Conservation (phyloP, 805 yeast species). For the Jamesozyma jinghongensis region DNA sequence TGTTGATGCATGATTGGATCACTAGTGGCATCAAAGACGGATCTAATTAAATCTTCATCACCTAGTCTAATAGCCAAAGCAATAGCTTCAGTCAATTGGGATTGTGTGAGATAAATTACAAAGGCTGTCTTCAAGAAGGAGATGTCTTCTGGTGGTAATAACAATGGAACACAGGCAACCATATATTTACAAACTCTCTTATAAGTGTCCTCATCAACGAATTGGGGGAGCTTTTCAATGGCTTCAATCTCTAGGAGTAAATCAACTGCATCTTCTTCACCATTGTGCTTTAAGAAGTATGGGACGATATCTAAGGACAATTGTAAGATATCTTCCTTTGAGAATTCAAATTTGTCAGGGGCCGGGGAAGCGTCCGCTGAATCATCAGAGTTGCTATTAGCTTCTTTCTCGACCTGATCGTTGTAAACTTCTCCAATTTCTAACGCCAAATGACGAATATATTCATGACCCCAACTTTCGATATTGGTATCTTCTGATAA, state of each 20-base stretch:
- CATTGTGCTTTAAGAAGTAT: constrained; percentile 85
- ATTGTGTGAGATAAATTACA: constrained; percentile 69
- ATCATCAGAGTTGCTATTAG: constrained; percentile 8
- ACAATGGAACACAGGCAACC: constrained; percentile 91
- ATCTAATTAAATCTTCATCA: constrained; percentile 63
- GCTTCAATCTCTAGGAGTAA: constrained; percentile 80
- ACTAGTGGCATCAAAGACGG: constrained; percentile 72
- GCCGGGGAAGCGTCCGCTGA: constrained; percentile 10
- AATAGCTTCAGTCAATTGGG: constrained; percentile 81
- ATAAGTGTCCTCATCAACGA: constrained; percentile 75
- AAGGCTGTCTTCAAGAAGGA: constrained; percentile 83
- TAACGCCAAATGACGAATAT: constrained; percentile 87
- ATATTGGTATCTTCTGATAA: constrained; percentile 47
- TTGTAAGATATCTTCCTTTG: constrained; percentile 41
- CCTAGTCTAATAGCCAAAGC: constrained; percentile 83
- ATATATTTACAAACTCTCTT: constrained; percentile 88
- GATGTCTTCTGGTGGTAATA: constrained; percentile 90
- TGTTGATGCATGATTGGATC: constrained; percentile 77
- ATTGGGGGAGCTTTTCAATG: constrained; percentile 72
- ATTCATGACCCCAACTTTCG: constrained; percentile 96
- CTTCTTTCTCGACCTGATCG: constrained; percentile 37
- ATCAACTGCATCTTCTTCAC: constrained; percentile 98
- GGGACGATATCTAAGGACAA: constrained; percentile 77
- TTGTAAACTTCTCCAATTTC: constrained; percentile 88
- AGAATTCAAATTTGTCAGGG: constrained; percentile 18